Conservation (phyloP, 2,329 filamentous ascomycete genomes). For the Penicillium sp. region DNA sequence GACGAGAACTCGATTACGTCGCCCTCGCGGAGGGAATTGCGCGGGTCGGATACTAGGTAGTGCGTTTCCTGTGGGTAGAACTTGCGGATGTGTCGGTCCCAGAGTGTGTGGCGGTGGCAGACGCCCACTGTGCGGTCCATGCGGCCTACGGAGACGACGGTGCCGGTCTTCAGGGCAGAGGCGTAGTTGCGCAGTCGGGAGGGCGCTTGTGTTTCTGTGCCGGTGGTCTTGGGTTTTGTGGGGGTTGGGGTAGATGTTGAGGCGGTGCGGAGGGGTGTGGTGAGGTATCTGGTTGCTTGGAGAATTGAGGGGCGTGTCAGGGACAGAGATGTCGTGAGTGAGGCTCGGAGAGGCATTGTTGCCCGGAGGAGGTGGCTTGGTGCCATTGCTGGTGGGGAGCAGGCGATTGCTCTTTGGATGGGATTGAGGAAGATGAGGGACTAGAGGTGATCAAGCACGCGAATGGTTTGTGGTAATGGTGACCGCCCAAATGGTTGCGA, state of each 20-base stretch:
- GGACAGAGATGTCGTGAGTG: slow-evolving; percentile 24
- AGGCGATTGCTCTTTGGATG: not conserved
- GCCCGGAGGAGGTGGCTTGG: slow-evolving; percentile 33
- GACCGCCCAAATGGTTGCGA: slow-evolving; percentile 4
- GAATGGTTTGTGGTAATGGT: slow-evolving; percentile 1
- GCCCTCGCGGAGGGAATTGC: slow-evolving; percentile 43
- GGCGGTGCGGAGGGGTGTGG: slow-evolving; percentile 19
- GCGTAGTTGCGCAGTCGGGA: slow-evolving; percentile 37
- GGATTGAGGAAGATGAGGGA: not conserved
- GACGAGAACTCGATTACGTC: slow-evolving; percentile 47
- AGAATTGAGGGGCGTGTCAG: slow-evolving; percentile 25
- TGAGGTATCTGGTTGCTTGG: slow-evolving; percentile 16
- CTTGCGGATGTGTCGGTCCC: slow-evolving; percentile 40
- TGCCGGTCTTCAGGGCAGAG: slow-evolving; percentile 38
- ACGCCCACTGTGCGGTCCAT: slow-evolving; percentile 45
- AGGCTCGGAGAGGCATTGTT: slow-evolving; percentile 31
- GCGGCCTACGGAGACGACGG: slow-evolving; percentile 41
- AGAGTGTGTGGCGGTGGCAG: slow-evolving; percentile 32
- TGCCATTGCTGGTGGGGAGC: slow-evolving; percentile 24
- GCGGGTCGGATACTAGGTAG: slow-evolving; percentile 40
- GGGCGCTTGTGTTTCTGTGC: slow-evolving; percentile 19
- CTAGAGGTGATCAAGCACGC: not conserved
- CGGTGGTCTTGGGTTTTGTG: slow-evolving; percentile 8
- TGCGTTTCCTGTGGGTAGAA: slow-evolving; percentile 36
- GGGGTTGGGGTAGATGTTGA: slow-evolving; percentile 13